A percentile compares a stretch with the other conserved stretches of the same genome.
These are phyloP conservation scores for Angophora floribunda DNA, from an alignment of 345 rosid species.

Conservation along the genomic window DNA sequence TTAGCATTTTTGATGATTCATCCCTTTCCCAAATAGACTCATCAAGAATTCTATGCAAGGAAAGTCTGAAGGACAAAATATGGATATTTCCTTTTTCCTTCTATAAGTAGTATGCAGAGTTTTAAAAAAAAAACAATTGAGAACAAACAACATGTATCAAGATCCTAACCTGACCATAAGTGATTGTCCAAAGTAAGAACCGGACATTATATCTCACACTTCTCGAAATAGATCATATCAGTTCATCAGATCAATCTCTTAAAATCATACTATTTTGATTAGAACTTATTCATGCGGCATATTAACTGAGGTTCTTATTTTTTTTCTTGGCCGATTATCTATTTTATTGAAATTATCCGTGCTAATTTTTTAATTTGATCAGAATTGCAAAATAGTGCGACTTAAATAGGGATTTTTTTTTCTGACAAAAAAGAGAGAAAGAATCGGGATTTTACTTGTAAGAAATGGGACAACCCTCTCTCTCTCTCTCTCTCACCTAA, in stretches of 20 bases:
- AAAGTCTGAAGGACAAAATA: background rate
- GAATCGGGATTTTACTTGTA: background rate
- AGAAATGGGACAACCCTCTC: background rate
- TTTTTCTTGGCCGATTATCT: no score
- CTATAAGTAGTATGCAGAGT: background rate
- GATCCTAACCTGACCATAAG: background rate
- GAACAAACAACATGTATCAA: background rate
- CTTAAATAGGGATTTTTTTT: background rate
- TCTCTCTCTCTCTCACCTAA: background rate
- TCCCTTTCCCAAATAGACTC: background rate
- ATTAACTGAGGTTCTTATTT: background rate
- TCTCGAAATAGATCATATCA: rapidly evolving
- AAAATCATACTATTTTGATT: background rate
- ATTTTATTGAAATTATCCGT: no score
- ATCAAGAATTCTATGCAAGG: background rate
- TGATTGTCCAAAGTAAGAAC: background rate
- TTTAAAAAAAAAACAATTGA: background rate
- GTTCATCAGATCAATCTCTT: background rate
- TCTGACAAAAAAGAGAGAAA: no score
- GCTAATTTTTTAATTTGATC: background rate
- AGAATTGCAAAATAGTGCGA: background rate
- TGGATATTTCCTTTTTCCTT: background rate
- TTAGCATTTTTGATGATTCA: background rate
- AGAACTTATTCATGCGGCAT: background rate
- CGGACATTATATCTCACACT: background rate